Base-by-base conservation (phyloP, 2,329 filamentous ascomycete species). In the Colletotrichum kahawae region DNA sequence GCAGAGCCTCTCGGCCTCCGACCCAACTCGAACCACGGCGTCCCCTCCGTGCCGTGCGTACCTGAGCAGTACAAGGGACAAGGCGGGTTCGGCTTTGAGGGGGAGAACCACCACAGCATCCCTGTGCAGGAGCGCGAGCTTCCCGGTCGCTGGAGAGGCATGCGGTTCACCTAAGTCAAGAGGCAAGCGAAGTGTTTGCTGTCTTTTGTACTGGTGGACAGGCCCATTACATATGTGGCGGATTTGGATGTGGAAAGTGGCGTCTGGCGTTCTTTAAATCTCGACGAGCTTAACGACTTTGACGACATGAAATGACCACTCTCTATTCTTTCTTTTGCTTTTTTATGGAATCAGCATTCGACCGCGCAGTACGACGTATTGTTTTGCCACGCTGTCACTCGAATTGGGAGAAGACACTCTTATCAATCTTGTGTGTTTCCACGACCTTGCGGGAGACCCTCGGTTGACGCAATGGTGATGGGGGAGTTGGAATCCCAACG, bases 11-110 rank as follows among this genome's bases (percentile, higher is more conserved):
- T 89, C 66, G 82, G 83, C 31, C 83, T 88, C 36, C 82, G 87
- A 36, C 85, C 88, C 7, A 86, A 88, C 77, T 83, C 80, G 62
- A 89, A 89, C 77, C 83, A 85, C 43, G 88, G 87, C 18, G 87
- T 88, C 60, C 87, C 87, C 4, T 82, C 79, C 33, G 84, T 88
- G 59, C 85, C 88, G 29, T 81, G 81, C 38, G 86, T 89, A 34
- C 85, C 88, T 14, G 81, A 83, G 70, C 85, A 86, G 77, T 89
- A 86, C 57, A 77, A 78, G 76, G 38, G 31, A 56, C 67, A 62
- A 18, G 48, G 63, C 38, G 77, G 75, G n/a, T 68, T 64, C 54
- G 69, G 66, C 18, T 75, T 60, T 29, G 68, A 66, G 48, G 64
- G 62, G 7, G 72, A 75, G 64, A 75, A 77, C 36, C 56, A 62